Evolutionary conservation across 2,329 filamentous ascomycete species (phyloP).

Genomic region (Hypoxylon sp.): DNA sequence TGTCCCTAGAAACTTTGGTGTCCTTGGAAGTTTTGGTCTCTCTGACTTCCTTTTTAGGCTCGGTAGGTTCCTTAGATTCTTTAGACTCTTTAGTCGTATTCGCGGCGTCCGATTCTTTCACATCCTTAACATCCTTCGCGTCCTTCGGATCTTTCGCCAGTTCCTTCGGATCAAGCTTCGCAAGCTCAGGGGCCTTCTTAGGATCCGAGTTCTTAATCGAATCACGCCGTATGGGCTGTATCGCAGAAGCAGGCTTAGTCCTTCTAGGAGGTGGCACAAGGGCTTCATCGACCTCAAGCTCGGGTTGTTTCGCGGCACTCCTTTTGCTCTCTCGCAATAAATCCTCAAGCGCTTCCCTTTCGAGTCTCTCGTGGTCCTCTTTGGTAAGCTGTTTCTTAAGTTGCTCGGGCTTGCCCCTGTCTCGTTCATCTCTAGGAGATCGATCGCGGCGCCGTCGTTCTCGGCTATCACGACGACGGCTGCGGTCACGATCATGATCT

Average conservation of each 20-base stretch:
- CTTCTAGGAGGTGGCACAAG: constrained; percentile 68
- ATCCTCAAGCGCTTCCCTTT: constrained; percentile 69
- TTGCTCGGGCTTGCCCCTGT: constrained; percentile 56
- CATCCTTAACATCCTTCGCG: constrained; percentile 41
- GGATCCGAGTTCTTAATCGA: constrained; percentile 58
- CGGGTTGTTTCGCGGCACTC: constrained; percentile 61
- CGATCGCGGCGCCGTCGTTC: constrained; percentile 52
- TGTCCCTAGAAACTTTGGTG: constrained; percentile 30
- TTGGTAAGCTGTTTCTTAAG: constrained; percentile 67
- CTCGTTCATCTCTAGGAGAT: constrained; percentile 54
- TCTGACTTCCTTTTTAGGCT: constrained; percentile 48
- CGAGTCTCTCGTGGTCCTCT: constrained; percentile 68
- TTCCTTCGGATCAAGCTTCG: constrained; percentile 54
- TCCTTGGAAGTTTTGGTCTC: constrained; percentile 34
- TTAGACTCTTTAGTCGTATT: constrained; percentile 34
- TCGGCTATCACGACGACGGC: constrained; percentile 51
- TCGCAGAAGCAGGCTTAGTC: constrained; percentile 67
- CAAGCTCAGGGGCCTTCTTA: constrained; percentile 54
- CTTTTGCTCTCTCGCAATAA: constrained; percentile 70
- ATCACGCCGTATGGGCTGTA: constrained; percentile 66
- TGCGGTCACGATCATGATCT: constrained; percentile 45
- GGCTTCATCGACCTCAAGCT: constrained; percentile 68
- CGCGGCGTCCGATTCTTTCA: constrained; percentile 23
- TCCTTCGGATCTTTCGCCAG: constrained; percentile 45
- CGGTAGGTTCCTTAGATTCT: constrained; percentile 36